Conservation (phyloP, 495 filamentous ascomycete species). For the Aspergillus indologenus region DNA sequence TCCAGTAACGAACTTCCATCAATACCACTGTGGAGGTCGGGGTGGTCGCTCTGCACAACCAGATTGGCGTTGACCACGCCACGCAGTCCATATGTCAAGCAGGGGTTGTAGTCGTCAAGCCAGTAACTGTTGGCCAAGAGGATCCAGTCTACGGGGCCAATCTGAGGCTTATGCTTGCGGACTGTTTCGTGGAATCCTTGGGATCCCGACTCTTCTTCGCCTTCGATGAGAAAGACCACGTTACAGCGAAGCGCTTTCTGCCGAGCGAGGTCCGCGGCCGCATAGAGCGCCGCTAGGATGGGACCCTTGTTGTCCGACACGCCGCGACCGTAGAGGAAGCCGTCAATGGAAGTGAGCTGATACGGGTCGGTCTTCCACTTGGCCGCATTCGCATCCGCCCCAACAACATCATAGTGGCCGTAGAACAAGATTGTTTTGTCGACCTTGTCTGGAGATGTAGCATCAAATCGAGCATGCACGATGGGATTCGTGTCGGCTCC, state of each 20-base stretch:
- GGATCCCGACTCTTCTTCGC: conserved; percentile 93
- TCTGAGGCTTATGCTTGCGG: conserved; percentile 70
- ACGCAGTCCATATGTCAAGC: conserved; percentile 88
- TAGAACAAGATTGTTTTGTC: conserved; percentile 93
- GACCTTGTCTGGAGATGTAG: conserved; percentile 50
- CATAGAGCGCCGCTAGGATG: conserved; percentile 87
- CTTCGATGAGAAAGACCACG: conserved; percentile 90
- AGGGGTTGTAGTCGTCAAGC: conserved; percentile 93
- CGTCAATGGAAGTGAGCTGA: conserved; percentile 76
- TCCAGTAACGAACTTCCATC: conserved; percentile 86
- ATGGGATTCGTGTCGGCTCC: conserved; percentile 78
- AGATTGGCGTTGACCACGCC: conserved; percentile 95
- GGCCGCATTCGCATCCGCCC: conserved; percentile 69
- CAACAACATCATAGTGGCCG: conserved; percentile 98
- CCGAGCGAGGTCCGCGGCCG: conserved; percentile 79
- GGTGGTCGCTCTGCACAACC: conserved; percentile 75
- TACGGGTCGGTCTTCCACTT: conserved; percentile 90
- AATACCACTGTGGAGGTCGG: conserved; percentile 92
- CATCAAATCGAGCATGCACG: conserved; percentile 82
- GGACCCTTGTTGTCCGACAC: conserved; percentile 97
- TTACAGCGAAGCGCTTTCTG: conserved; percentile 77
- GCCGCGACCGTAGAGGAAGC: conserved; percentile 94
- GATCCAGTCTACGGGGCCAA: conserved; percentile 90
- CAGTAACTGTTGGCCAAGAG: conserved; percentile 96
- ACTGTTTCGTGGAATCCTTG: conserved; percentile 83